phyloP scores from a whole-genome alignment of 495 filamentous ascomycete genomes.

The Penicillium angulare region DNA sequence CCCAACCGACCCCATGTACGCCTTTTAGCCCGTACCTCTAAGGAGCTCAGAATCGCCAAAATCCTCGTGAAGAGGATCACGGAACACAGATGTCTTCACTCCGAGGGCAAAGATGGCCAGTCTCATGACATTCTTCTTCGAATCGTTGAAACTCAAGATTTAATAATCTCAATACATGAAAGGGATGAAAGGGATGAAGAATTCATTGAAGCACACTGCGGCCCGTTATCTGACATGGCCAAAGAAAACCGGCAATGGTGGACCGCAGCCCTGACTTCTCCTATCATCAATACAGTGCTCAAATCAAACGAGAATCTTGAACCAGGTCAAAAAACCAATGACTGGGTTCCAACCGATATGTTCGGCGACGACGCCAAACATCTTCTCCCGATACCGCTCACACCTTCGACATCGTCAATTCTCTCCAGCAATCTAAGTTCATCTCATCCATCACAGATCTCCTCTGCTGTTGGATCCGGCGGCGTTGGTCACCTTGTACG shows the following conservation, averaged over 20 bases:
- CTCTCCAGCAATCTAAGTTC: background rate
- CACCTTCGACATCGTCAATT: background rate
- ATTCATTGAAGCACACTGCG: conserved; percentile 23
- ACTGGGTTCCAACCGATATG: conserved; percentile 27
- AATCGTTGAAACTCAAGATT: conserved; percentile 42
- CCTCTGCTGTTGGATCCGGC: conserved; percentile 22
- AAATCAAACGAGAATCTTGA: background rate
- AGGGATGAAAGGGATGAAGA: conserved; percentile 4
- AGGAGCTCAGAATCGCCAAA: conserved; percentile 23
- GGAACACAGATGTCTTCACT: conserved; percentile 19
- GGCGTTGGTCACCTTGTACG: conserved; percentile 33
- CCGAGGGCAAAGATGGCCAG: conserved; percentile 18
- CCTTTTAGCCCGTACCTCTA: conserved; percentile 14
- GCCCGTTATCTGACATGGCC: conserved; percentile 26
- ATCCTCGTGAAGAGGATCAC: conserved; percentile 35
- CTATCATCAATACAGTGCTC: background rate
- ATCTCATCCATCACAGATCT: background rate
- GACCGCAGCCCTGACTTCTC: conserved; percentile 15
- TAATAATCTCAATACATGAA: conserved; percentile 17
- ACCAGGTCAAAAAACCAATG: background rate
- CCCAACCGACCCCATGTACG: conserved; percentile 18
- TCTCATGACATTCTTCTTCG: conserved; percentile 31
- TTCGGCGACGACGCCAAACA: conserved; percentile 20
- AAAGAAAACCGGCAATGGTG: conserved; percentile 42
- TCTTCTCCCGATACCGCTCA: too few relatives aligned